phyloP scores from a whole-genome alignment of 805 yeast genomes.

The Lipomyces spencermartinsiae region DNA sequence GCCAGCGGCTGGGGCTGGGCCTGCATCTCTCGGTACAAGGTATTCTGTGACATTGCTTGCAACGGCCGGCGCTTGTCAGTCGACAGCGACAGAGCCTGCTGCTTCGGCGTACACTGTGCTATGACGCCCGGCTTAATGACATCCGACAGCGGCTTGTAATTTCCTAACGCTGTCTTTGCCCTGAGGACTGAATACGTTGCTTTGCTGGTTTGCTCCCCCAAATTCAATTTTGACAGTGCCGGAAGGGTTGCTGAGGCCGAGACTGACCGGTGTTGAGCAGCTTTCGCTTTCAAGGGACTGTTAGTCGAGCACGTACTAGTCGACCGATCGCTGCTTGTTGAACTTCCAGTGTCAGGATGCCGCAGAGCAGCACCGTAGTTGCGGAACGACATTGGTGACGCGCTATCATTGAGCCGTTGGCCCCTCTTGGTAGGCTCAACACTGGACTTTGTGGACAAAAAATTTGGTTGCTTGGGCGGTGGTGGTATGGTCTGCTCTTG shows the following conservation, averaged over 20 bases:
- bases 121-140: no score
- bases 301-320: constrained; percentile 18
- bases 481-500: constrained; percentile 16
- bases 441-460: constrained; percentile 12
- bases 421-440: constrained; percentile 8
- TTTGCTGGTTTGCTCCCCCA: background rate
- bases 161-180: constrained; percentile 12
- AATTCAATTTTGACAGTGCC: background rate
- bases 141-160: background rate
- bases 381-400: constrained; percentile 12
- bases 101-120: background rate
- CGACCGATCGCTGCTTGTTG: constrained; percentile 10
- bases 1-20: background rate
- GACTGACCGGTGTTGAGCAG: background rate
- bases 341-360: constrained; percentile 8
- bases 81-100: background rate
- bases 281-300: constrained; percentile 25
- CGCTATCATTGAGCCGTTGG: constrained; percentile 11
- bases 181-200: background rate
- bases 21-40: background rate
- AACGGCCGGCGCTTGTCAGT: constrained; percentile 1
- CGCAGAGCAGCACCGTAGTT: background rate
- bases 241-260: constrained; percentile 9
- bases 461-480: constrained; percentile 33
- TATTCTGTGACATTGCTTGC: background rate